These are phyloP conservation scores for Nakaseomyces sp. DNA, from an alignment of 1,139 yeast genomes.

Conservation along the genomic window DNA sequence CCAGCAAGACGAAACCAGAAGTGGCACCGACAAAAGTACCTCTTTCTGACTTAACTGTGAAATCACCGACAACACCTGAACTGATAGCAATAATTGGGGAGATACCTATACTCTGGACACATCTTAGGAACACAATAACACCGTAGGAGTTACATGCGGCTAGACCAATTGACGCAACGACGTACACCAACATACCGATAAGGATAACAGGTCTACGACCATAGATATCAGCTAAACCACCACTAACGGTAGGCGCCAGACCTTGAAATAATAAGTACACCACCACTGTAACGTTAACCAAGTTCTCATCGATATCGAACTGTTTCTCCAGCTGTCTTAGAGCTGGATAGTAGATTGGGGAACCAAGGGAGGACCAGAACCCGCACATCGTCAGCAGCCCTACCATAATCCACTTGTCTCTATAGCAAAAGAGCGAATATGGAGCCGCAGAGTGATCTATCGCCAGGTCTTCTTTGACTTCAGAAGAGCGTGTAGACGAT, in stretches of 20 bases:
- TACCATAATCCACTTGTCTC: constrained; percentile 29
- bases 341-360: constrained; percentile 31
- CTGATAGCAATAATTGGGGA: constrained; percentile 63
- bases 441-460: constrained; percentile 12
- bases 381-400: constrained; percentile 28
- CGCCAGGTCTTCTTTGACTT: constrained; percentile 1
- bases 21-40: constrained; percentile 59
- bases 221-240: constrained; percentile 46
- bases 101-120: constrained; percentile 60
- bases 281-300: constrained; percentile 60
- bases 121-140: constrained; percentile 47
- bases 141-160: constrained; percentile 49
- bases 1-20: constrained; percentile 55
- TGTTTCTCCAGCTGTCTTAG: constrained; percentile 37
- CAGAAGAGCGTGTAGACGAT: constrained; percentile 2
- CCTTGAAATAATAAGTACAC: constrained; percentile 67
- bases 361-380: constrained; percentile 32
- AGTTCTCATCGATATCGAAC: constrained; percentile 47
- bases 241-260: constrained; percentile 49
- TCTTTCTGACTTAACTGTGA: constrained; percentile 50
- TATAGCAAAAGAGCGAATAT: constrained; percentile 20
- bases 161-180: constrained; percentile 51
- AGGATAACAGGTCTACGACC: constrained; percentile 65
- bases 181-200: constrained; percentile 43
- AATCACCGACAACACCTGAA: constrained; percentile 63